A percentile compares a stretch with the other conserved stretches of the same genome.
These are phyloP conservation scores for Colletotrichum nymphaeae DNA, from an alignment of 2,329 filamentous ascomycete genomes.

Conservation along the genomic window DNA sequence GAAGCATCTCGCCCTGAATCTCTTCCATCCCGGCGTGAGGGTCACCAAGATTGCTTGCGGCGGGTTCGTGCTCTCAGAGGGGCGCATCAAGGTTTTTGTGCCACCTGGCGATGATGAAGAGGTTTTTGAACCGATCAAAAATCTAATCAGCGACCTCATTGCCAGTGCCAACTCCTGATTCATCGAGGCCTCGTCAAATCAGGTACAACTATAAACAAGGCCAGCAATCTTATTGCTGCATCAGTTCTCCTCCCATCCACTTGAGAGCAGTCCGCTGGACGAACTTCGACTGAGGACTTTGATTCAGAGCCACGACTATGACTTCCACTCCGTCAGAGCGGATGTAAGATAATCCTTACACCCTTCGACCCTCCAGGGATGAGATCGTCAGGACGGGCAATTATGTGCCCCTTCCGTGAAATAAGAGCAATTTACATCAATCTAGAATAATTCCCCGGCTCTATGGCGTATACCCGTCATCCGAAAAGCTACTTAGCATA, in stretches of 20 bases:
- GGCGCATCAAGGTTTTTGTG: slow-evolving; percentile 61
- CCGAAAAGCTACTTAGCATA: neutral
- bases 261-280: neutral
- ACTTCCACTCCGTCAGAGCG: neutral
- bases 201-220: neutral
- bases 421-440: neutral
- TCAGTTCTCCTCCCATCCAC: neutral
- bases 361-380: neutral
- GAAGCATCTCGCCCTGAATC: slow-evolving; percentile 64
- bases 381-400: neutral
- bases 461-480: neutral
- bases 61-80: slow-evolving; percentile 66
- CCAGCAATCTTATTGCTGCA: neutral
- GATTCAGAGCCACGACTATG: too few species aligned
- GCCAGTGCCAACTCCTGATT: slow-evolving; percentile 11
- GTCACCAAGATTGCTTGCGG: slow-evolving; percentile 66
- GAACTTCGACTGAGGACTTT: neutral
- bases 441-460: neutral
- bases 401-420: neutral
- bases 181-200: neutral
- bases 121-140: slow-evolving; percentile 24
- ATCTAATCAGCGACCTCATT: slow-evolving; percentile 18
- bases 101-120: slow-evolving; percentile 8
- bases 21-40: slow-evolving; percentile 66
- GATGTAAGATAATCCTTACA: neutral